Conservation (phyloP, 164 flowering plant genomes). For the Dillenia turbinata region DNA sequence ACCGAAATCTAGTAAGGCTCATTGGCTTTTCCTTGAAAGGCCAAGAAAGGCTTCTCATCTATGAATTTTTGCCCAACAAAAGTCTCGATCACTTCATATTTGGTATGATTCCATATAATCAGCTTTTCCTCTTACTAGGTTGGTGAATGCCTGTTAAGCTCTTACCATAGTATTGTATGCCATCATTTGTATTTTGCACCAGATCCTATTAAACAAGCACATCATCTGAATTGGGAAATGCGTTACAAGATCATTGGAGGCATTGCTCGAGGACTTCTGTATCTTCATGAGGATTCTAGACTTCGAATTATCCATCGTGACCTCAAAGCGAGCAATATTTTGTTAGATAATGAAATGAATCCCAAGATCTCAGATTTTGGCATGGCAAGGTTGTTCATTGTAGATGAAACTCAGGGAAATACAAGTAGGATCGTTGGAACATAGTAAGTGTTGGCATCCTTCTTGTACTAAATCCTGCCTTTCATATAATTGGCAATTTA, state of each 20-base stretch:
- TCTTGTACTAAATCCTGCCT: no score
- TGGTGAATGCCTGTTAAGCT: background rate
- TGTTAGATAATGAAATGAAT: slow-evolving; percentile 25
- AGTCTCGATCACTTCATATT: slow-evolving; percentile 41
- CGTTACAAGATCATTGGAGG: slow-evolving; percentile 16
- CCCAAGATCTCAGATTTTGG: slow-evolving; percentile 38
- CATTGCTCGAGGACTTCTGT: slow-evolving; percentile 23
- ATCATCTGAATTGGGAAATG: slow-evolving; percentile 8
- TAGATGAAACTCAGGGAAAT: slow-evolving; percentile 8
- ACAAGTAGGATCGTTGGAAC: slow-evolving; percentile 26
- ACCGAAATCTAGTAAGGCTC: slow-evolving; percentile 39
- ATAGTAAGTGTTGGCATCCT: slow-evolving; percentile 17
- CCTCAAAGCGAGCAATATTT: slow-evolving; percentile 29
- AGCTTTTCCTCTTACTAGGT: background rate
- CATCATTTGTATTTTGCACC: background rate
- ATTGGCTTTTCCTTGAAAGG: slow-evolving; percentile 31
- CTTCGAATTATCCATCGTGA: slow-evolving; percentile 24
- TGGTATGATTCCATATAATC: slow-evolving; percentile 17
- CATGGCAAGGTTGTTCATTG: slow-evolving; percentile 22
- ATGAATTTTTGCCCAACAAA: slow-evolving; percentile 40
- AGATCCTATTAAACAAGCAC: slow-evolving; percentile 6
- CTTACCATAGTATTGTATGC: no score
- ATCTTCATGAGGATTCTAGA: slow-evolving; percentile 25
- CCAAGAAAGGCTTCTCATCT: slow-evolving; percentile 39
- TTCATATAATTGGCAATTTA: background rate